These are phyloP conservation scores for Mucor mucedo DNA, from an alignment of 371 early-diverging fungal species.

Conservation along the genomic window DNA sequence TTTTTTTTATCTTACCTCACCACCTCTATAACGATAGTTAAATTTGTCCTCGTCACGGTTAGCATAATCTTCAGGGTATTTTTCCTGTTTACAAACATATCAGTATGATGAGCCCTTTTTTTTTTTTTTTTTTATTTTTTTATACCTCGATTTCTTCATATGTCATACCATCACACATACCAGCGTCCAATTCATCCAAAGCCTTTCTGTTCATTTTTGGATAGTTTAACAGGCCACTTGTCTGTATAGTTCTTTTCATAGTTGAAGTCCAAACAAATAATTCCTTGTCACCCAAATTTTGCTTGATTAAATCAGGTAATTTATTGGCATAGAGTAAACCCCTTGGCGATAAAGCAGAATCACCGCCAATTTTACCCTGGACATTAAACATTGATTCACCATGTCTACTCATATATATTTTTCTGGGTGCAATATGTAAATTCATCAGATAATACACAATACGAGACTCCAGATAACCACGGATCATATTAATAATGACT, in stretches of 20 bases:
- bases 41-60: slow-evolving; percentile 96
- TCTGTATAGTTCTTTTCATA: slow-evolving; percentile 89
- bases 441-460: slow-evolving; percentile 98
- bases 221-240: slow-evolving; percentile 76
- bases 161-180: slow-evolving; percentile 97
- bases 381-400: slow-evolving; percentile 93
- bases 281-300: slow-evolving; percentile 70
- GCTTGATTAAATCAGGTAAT: slow-evolving; percentile 80
- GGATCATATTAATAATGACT: slow-evolving; percentile 84
- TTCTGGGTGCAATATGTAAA: slow-evolving; percentile 89
- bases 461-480: slow-evolving; percentile 91
- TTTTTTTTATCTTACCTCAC: slow-evolving; percentile 69
- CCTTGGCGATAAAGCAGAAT: slow-evolving; percentile 85
- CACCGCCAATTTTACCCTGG: slow-evolving; percentile 93
- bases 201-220: slow-evolving; percentile 96
- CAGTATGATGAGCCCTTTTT: background rate
- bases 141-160: slow-evolving; percentile 94
- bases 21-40: slow-evolving; percentile 91
- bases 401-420: slow-evolving; percentile 91
- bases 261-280: slow-evolving; percentile 96
- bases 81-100: slow-evolving; percentile 40
- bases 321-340: slow-evolving; percentile 83
- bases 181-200: slow-evolving; percentile 96
- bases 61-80: slow-evolving; percentile 85
- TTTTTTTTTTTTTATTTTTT: background rate